Evolutionary conservation across 2,329 filamentous ascomycete species (phyloP).

Genomic region (Pestalotiopsis sp.): DNA sequence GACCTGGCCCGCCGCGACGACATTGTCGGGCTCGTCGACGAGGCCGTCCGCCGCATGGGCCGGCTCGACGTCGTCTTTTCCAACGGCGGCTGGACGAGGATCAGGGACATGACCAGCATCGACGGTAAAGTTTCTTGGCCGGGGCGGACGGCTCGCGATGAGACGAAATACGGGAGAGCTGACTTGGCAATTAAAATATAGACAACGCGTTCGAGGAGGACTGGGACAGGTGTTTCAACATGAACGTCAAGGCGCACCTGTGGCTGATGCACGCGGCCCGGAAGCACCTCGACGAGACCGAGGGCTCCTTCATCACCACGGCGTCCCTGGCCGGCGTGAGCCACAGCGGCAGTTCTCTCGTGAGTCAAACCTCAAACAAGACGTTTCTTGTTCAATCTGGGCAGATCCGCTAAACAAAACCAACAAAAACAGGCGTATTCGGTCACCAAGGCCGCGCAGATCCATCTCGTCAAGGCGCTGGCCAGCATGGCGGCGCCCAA

Average conservation of each 20-base stretch:
- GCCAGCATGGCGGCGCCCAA: constrained; percentile 54
- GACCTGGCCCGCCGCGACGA: constrained; percentile 65
- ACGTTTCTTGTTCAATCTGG: neutral
- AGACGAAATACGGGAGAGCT: neutral
- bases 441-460: constrained; percentile 75
- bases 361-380: constrained; percentile 26
- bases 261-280: constrained; percentile 60
- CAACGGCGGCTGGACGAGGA: constrained; percentile 64
- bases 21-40: constrained; percentile 58
- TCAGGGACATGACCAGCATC: constrained; percentile 24
- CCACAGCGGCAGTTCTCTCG: constrained; percentile 62
- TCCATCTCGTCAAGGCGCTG: constrained; percentile 58
- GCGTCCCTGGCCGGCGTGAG: constrained; percentile 66
- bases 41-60: constrained; percentile 62
- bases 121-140: constrained; percentile 1
- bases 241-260: constrained; percentile 65
- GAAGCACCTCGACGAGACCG: constrained; percentile 53
- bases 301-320: constrained; percentile 65
- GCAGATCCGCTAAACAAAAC: neutral
- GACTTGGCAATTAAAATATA: neutral
- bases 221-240: constrained; percentile 60
- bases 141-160: neutral
- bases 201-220: constrained; percentile 59
- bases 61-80: constrained; percentile 77
- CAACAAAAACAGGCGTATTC: constrained; percentile 60